Evolutionary conservation across 2,329 filamentous ascomycete species (phyloP).

Genomic region (Botryotinia narcissicola): DNA sequence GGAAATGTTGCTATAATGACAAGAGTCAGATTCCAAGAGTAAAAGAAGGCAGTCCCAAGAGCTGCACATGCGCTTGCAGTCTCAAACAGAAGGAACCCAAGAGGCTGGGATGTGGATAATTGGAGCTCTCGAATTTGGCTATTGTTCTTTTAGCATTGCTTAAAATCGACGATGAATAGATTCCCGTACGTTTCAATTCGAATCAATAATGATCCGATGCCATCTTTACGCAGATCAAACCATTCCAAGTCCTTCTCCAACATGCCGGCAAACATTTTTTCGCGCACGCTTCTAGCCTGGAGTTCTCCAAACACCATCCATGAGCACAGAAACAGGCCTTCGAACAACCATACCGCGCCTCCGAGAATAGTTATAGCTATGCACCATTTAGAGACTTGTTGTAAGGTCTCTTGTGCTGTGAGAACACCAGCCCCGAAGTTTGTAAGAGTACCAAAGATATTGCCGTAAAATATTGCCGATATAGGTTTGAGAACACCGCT

Average conservation of each 20-base stretch:
- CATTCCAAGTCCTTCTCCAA: conserved; percentile 74
- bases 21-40: conserved; percentile 80
- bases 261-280: conserved; percentile 64
- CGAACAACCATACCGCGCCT: conserved; percentile 62
- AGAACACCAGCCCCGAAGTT: conserved; percentile 58
- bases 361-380: conserved; percentile 64
- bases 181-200: conserved; percentile 67
- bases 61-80: conserved; percentile 63
- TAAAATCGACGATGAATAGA: conserved; percentile 12
- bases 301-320: conserved; percentile 82
- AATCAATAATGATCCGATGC: conserved; percentile 68
- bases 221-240: conserved; percentile 74
- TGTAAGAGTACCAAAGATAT: conserved; percentile 70
- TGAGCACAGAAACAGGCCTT: conserved; percentile 62
- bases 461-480: conserved; percentile 69
- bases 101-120: conserved; percentile 71
- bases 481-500: conserved; percentile 63
- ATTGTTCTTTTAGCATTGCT: conserved; percentile 29
- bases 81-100: conserved; percentile 68
- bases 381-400: conserved; percentile 57
- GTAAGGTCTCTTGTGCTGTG: conserved; percentile 50
- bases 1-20: conserved; percentile 74
- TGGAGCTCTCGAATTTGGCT: conserved; percentile 85
- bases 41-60: conserved; percentile 69
- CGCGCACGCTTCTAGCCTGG: conserved; percentile 66